Base-by-base conservation (phyloP, 2,329 filamentous ascomycete genomes). In the Sarocladiaceae sp. region DNA sequence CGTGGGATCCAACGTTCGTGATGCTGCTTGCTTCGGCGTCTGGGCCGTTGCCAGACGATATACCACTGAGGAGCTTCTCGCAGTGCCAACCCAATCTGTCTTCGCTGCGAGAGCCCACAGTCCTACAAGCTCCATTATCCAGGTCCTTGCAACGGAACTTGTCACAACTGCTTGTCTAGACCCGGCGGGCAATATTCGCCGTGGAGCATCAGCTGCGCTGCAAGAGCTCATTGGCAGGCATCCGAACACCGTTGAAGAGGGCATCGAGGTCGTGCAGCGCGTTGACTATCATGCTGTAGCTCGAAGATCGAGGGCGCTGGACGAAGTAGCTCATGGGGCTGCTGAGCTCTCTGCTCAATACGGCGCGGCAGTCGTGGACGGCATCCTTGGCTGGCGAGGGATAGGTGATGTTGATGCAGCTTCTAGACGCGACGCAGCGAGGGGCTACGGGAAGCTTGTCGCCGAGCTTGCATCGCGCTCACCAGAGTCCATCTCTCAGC, bases 251-350 rank as follows among this genome's bases (percentile, higher is more conserved):
- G 83, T 97, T 29, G 74, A 79, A 15, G 76, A 91, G 60, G 94
- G 93, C 0, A 97, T 99, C 53, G 71, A 83, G 37, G 77, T 97
- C 2, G 90, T 97, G 0, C 94, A 97, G 64, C 80, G 82, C 2
- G 89, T 97, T 1, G 94, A 99, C 64, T 99, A 97, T 63, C 91
- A 96, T 65, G 83, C 90, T 33, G 91, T 99, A 18, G 93, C 94
- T 2, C 78, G 95, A n/a, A 81, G 93, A 22, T 86, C 88, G 15
- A 81, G 89, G 58, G 93, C 92, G 3, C 86, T 96, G 60, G 78
- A 84, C 36, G 82, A 92, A 44, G 90, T 97, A 11, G 84, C 89
- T 0, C 71, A 83, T 12, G 78, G 78, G 33, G 87, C 87, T 1
- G 82, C 88, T 0, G 73, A 71, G n/a, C 71, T 97, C 4, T 81